Conservation (phyloP, 495 filamentous ascomycete genomes). For the Parachaetomium inaequale region DNA sequence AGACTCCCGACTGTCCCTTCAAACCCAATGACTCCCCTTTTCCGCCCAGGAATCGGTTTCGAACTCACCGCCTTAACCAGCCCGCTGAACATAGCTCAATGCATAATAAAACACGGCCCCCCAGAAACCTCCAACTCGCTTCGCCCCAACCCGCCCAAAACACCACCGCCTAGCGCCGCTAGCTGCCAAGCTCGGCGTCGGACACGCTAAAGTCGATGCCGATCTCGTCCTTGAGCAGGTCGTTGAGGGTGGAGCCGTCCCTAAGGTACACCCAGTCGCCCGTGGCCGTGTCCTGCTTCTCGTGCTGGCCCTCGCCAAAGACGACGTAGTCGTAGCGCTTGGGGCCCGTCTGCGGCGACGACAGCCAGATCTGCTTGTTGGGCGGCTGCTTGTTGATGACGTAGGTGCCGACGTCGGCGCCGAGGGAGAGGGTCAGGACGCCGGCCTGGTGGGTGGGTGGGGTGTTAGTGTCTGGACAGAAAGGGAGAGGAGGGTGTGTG, state of each 20-base stretch:
- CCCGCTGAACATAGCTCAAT: background rate
- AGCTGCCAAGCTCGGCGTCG: conserved; percentile 4
- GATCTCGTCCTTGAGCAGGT: conserved; percentile 69
- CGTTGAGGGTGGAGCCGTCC: conserved; percentile 69
- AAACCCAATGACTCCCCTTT: background rate
- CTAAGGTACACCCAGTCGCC: conserved; percentile 84
- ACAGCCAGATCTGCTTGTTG: conserved; percentile 97
- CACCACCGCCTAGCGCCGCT: conserved; percentile 3
- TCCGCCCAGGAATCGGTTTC: background rate
- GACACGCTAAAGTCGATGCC: conserved; percentile 43
- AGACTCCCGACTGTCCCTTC: background rate
- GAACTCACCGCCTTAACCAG: background rate
- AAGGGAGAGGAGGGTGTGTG: conserved; percentile 13
- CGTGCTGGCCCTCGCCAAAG: conserved; percentile 61
- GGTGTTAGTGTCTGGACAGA: conserved; percentile 15
- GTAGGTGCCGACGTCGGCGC: conserved; percentile 65
- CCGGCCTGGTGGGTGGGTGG: conserved; percentile 65
- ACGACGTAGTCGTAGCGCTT: conserved; percentile 89
- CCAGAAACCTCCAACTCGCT: background rate
- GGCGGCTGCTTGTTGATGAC: conserved; percentile 97
- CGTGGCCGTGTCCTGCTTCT: conserved; percentile 66
- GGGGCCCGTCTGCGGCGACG: conserved; percentile 85
- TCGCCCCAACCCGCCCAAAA: background rate
- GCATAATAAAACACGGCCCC: background rate
- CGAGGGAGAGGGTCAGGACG: conserved; percentile 69